Evolutionary conservation across 2,329 filamentous ascomycete species (phyloP).

Genomic region (Eutypa lata): DNA sequence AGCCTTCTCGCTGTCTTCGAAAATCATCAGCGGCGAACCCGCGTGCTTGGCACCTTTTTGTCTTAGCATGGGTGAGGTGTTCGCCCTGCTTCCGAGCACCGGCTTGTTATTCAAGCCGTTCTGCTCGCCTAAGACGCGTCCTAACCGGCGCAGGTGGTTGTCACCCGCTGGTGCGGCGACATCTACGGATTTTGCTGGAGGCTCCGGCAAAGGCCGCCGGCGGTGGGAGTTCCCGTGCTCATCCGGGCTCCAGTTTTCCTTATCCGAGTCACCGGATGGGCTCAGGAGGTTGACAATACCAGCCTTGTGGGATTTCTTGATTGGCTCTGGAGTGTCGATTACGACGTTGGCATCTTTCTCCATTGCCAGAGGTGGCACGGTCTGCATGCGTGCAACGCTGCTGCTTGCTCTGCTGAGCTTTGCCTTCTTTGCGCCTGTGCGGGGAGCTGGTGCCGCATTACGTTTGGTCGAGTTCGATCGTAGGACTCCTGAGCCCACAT

Average conservation of each 20-base stretch:
- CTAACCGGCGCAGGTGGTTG: conserved; percentile 38
- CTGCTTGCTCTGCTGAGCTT: conserved; percentile 61
- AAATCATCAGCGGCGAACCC: conserved; percentile 41
- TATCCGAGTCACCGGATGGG: conserved; percentile 73
- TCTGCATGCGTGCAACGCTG: conserved; percentile 61
- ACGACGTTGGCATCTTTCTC: conserved; percentile 20
- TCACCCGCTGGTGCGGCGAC: conserved; percentile 6
- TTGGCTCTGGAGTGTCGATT: conserved; percentile 13
- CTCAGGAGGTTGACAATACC: conserved; percentile 40
- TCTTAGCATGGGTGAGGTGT: conserved; percentile 38
- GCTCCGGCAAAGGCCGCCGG: conserved; percentile 36
- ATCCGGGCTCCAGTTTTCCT: conserved; percentile 80
- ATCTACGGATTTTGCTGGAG: conserved; percentile 13
- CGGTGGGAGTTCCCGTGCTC: conserved; percentile 38
- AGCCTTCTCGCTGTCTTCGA: conserved; percentile 44
- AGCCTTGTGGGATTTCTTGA: conserved; percentile 32
- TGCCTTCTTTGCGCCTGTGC: conserved; percentile 51
- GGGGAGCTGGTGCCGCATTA: conserved; percentile 45
- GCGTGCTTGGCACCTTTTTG: conserved; percentile 13
- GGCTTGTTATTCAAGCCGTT: conserved; percentile 27
- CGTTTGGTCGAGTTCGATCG: conserved; percentile 63
- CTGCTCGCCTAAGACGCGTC: conserved; percentile 39
- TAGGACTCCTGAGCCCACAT: conserved; percentile 31
- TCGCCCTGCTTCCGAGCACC: conserved; percentile 31
- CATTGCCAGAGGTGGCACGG: conserved; percentile 24